These are phyloP conservation scores for Mikania micrantha DNA, from an alignment of 129 eudicot genomes.

Conservation along the genomic window DNA sequence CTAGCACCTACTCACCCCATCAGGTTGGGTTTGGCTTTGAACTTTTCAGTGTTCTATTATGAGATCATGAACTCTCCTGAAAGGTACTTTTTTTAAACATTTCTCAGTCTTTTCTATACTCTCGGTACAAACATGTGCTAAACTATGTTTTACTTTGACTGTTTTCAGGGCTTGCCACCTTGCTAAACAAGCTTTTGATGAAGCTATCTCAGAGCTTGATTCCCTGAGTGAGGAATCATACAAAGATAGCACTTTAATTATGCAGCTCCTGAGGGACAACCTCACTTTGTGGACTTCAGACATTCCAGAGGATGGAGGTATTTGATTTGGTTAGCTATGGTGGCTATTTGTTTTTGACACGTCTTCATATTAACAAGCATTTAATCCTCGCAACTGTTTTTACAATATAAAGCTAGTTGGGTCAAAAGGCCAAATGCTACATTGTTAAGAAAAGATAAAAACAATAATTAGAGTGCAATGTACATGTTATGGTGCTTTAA, in stretches of 20 bases:
- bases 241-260: slow-evolving; percentile 39
- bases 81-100: slow-evolving; percentile 18
- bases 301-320: slow-evolving; percentile 45
- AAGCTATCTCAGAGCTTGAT: slow-evolving; percentile 42
- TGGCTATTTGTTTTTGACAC: not conserved
- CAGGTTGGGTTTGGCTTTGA: slow-evolving; percentile 42
- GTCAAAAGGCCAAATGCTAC: slow-evolving; percentile 1
- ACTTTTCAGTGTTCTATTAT: slow-evolving; percentile 40
- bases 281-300: slow-evolving; percentile 41
- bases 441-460: not conserved
- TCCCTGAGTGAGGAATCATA: slow-evolving; percentile 37
- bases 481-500: not conserved
- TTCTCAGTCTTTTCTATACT: not conserved
- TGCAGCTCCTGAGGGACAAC: slow-evolving; percentile 38
- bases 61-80: slow-evolving; percentile 16
- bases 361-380: not conserved
- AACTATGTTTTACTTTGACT: not conserved
- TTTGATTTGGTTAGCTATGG: not conserved
- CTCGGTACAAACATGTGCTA: not conserved
- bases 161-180: slow-evolving; percentile 30
- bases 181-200: slow-evolving; percentile 12
- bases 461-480: not conserved
- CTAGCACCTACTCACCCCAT: slow-evolving; percentile 40
- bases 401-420: not conserved
- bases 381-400: not conserved